These are phyloP conservation scores for Septoria petroselini DNA, from an alignment of 2,329 filamentous ascomycete species.

Conservation along the genomic window DNA sequence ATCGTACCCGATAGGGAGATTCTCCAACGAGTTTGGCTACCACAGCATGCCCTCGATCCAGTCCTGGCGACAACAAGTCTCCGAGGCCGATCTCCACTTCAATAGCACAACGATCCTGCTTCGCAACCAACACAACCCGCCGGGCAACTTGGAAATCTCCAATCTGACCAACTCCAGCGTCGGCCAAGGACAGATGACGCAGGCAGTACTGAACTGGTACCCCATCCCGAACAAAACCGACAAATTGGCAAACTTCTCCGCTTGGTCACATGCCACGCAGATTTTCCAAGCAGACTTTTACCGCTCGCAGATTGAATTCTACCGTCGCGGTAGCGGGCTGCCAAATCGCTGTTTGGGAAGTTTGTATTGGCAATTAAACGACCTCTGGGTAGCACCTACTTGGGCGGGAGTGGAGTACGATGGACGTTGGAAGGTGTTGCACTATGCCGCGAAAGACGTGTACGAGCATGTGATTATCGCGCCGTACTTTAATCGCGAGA, in stretches of 20 bases:
- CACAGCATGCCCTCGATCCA: constrained; percentile 61
- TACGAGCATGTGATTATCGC: constrained; percentile 60
- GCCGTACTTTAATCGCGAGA: constrained; percentile 53
- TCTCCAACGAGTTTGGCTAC: constrained; percentile 63
- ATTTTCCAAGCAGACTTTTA: constrained; percentile 65
- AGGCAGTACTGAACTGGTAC: constrained; percentile 56
- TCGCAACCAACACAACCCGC: constrained; percentile 59
- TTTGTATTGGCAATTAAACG: constrained; percentile 65
- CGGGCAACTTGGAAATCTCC: constrained; percentile 47
- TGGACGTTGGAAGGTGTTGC: constrained; percentile 61
- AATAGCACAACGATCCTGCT: constrained; percentile 56
- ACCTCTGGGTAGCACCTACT: constrained; percentile 58
- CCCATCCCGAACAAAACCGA: constrained; percentile 55
- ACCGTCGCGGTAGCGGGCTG: constrained; percentile 57
- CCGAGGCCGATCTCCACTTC: constrained; percentile 53
- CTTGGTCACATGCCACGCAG: constrained; percentile 62
- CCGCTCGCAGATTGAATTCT: constrained; percentile 59
- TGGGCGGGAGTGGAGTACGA: constrained; percentile 64
- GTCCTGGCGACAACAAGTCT: constrained; percentile 55
- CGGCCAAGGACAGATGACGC: constrained; percentile 58
- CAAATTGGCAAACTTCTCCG: constrained; percentile 56
- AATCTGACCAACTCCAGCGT: constrained; percentile 46
- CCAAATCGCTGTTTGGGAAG: constrained; percentile 58
- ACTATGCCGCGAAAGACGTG: constrained; percentile 57
- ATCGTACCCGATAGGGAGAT: constrained; percentile 57